phyloP scores from a whole-genome alignment of 805 yeast species.

The Ogataea methanolica region DNA sequence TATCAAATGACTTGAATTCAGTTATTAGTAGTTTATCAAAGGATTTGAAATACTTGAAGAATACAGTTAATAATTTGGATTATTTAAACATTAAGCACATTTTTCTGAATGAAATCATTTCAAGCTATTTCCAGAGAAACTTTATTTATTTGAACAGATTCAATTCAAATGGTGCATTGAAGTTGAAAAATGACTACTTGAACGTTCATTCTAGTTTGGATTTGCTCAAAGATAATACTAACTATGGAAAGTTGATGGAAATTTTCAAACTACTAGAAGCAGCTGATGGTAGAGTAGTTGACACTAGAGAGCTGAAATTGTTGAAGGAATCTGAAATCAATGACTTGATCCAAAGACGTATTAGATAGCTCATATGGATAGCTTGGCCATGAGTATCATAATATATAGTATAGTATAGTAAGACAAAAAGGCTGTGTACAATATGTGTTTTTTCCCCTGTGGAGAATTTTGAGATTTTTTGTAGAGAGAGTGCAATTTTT shows the following conservation, averaged over 20 bases:
- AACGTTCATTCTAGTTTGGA: slow-evolving; percentile 26
- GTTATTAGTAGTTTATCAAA: slow-evolving; percentile 23
- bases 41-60: slow-evolving; percentile 27
- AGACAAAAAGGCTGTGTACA: no score
- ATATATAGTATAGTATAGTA: neutral
- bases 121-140: slow-evolving; percentile 33
- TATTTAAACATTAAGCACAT: slow-evolving; percentile 20
- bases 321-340: slow-evolving; percentile 11
- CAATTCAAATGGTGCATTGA: slow-evolving; percentile 30
- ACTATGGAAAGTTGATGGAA: slow-evolving; percentile 19
- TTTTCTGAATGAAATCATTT: slow-evolving; percentile 25
- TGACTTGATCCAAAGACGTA: slow-evolving; percentile 12
- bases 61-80: slow-evolving; percentile 29
- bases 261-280: slow-evolving; percentile 11
- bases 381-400: no score
- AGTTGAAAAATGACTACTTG: slow-evolving; percentile 29
- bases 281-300: neutral
- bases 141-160: slow-evolving; percentile 36
- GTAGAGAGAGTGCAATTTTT: no score
- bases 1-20: slow-evolving; percentile 20
- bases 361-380: neutral
- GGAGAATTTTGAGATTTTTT: no score
- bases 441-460: no score
- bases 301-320: neutral
- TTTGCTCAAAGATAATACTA: slow-evolving; percentile 17